Evolutionary conservation across 371 early-diverging fungal genomes (phyloP).

Genomic region (Syncephalastrum contaminatum): DNA sequence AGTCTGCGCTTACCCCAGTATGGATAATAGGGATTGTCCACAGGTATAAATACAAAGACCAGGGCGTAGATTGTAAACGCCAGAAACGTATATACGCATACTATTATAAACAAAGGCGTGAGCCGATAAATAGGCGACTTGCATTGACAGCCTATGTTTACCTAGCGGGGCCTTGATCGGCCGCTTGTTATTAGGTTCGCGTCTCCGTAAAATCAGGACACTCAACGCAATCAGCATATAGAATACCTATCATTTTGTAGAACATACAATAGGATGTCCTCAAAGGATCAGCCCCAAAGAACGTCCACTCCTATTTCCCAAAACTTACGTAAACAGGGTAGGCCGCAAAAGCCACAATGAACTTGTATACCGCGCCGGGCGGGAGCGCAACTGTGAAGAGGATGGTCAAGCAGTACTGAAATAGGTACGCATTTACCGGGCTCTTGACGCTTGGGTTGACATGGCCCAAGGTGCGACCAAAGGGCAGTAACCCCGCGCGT

Average conservation of each 20-base stretch:
- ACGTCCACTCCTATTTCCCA: neutral
- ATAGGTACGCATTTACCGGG: slow-evolving; percentile 38
- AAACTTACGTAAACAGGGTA: slow-evolving; percentile 39
- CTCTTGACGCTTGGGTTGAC: slow-evolving; percentile 30
- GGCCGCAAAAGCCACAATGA: slow-evolving; percentile 36
- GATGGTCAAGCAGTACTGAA: slow-evolving; percentile 34
- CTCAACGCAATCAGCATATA: slow-evolving; percentile 34
- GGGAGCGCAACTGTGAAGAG: slow-evolving; percentile 39
- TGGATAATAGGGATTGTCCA: slow-evolving; percentile 36
- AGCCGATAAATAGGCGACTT: too few relatives aligned
- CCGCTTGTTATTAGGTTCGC: slow-evolving; percentile 33
- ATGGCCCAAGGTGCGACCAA: slow-evolving; percentile 34
- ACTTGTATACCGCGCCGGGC: slow-evolving; percentile 42
- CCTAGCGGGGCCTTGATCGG: slow-evolving; percentile 35
- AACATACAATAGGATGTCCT: slow-evolving; percentile 26
- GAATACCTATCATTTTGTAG: slow-evolving; percentile 26
- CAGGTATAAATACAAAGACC: slow-evolving; percentile 46
- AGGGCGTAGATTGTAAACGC: slow-evolving; percentile 32
- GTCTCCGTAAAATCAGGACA: slow-evolving; percentile 31
- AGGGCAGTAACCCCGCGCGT: slow-evolving; percentile 41
- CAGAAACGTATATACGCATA: slow-evolving; percentile 27
- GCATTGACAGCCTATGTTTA: slow-evolving; percentile 6
- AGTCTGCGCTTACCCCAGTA: slow-evolving; percentile 35
- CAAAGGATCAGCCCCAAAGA: slow-evolving; percentile 28
- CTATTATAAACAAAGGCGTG: slow-evolving; percentile 2